phyloP scores from a whole-genome alignment of 2,329 filamentous ascomycete species.

The Sarocladiaceae sp. region DNA sequence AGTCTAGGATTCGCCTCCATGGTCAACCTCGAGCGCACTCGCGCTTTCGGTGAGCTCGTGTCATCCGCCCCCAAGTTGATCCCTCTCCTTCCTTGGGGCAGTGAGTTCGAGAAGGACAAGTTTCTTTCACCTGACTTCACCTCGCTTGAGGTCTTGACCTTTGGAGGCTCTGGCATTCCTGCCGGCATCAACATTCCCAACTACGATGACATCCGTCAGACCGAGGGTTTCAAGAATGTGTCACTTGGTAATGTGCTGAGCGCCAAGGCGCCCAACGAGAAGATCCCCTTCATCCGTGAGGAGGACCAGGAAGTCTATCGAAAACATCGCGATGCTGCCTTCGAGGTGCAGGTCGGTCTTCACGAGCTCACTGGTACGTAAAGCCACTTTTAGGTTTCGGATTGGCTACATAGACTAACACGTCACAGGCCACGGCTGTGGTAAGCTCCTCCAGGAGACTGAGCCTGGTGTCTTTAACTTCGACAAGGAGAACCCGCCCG shows the following conservation, averaged over 20 bases:
- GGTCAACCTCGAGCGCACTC: conserved; percentile 86
- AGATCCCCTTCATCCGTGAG: conserved; percentile 81
- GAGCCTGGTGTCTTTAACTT: conserved; percentile 81
- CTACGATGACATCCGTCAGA: conserved; percentile 73
- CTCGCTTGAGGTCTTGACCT: conserved; percentile 83
- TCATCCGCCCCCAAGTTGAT: conserved; percentile 76
- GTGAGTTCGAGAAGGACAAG: conserved; percentile 91
- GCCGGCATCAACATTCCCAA: conserved; percentile 65
- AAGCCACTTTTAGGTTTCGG: no score
- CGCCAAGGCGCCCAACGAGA: conserved; percentile 87
- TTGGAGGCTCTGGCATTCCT: conserved; percentile 60
- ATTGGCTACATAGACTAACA: conserved; percentile 15
- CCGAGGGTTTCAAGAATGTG: conserved; percentile 86
- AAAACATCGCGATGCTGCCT: conserved; percentile 78
- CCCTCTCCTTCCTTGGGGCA: conserved; percentile 79
- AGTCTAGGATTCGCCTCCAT: conserved; percentile 77
- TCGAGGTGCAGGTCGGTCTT: conserved; percentile 92
- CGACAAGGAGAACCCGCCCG: conserved; percentile 70
- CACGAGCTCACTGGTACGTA: conserved; percentile 65
- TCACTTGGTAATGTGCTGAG: conserved; percentile 88
- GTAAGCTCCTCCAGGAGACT: conserved; percentile 89
- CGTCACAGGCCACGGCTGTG: conserved; percentile 70
- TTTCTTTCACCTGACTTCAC: conserved; percentile 96
- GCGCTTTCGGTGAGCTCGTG: conserved; percentile 80
- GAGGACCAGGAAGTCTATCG: conserved; percentile 72